phyloP scores from a whole-genome alignment of 2,329 filamentous ascomycete genomes.

The Coniochaeta pulveracea region DNA sequence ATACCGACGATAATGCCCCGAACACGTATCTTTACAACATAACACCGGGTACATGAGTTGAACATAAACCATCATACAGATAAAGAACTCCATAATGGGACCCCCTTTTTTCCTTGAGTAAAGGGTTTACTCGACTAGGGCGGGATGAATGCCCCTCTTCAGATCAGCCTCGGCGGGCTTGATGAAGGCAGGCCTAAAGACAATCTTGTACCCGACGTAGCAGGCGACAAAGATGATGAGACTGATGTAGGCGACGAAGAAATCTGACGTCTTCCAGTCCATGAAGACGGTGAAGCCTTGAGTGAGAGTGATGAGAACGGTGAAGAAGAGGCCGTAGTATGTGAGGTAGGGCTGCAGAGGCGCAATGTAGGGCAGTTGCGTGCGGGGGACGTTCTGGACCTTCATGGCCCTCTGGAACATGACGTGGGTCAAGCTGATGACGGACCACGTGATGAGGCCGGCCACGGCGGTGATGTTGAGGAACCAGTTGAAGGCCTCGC shows the following conservation, averaged over 20 bases:
- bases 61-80: no score
- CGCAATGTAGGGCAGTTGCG: conserved; percentile 47
- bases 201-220: conserved; percentile 50
- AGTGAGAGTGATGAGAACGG: conserved; percentile 51
- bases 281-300: conserved; percentile 62
- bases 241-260: conserved; percentile 55
- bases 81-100: no score
- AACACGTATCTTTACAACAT: no score
- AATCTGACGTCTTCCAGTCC: conserved; percentile 45
- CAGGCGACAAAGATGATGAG: conserved; percentile 51
- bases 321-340: conserved; percentile 56
- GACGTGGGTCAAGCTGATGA: conserved; percentile 53
- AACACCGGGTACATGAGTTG: no score
- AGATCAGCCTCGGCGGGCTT: conserved; percentile 24
- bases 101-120: no score
- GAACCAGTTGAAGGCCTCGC: conserved; percentile 59
- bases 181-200: conserved; percentile 26
- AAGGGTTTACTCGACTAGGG: no score
- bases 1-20: no score
- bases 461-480: conserved; percentile 59
- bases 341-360: conserved; percentile 52
- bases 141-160: conserved; percentile 5
- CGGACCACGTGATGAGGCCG: conserved; percentile 60
- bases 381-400: conserved; percentile 44
- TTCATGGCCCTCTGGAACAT: conserved; percentile 51